phyloP scores from a whole-genome alignment of 1,284 basidiomycete species.

The Microbotryum intermedium region DNA sequence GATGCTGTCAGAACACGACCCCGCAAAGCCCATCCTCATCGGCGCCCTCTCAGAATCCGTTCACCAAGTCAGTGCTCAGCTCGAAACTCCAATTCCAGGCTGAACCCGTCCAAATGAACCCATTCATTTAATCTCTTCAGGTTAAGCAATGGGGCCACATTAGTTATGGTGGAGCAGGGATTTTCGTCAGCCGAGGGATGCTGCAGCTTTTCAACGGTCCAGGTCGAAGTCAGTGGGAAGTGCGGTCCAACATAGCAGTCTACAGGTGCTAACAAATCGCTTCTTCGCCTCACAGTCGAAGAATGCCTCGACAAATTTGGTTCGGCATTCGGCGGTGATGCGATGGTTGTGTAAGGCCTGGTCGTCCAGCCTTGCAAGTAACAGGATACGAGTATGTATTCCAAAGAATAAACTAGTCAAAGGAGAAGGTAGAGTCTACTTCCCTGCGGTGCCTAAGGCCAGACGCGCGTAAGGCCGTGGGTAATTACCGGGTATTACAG shows the following conservation, averaged over 20 bases:
- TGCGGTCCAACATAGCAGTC: not conserved
- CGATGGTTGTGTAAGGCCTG: too few species aligned
- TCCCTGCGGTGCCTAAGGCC: too few species aligned
- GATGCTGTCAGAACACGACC: slow-evolving; percentile 17
- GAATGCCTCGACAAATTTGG: slow-evolving; percentile 18
- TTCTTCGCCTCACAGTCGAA: not conserved
- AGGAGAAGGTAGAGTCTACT: too few species aligned
- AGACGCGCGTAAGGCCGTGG: too few species aligned
- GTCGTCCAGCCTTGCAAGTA: too few species aligned
- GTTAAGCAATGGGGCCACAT: slow-evolving; percentile 30
- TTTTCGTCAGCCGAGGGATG: slow-evolving; percentile 24
- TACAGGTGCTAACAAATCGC: too few species aligned
- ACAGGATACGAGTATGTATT: too few species aligned
- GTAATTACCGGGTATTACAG: too few species aligned
- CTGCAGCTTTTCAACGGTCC: slow-evolving; percentile 28
- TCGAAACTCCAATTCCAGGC: too few species aligned
- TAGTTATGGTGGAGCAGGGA: slow-evolving; percentile 30
- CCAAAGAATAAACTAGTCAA: too few species aligned
- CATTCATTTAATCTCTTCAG: not conserved
- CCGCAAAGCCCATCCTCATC: slow-evolving; percentile 18
- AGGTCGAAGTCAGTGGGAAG: slow-evolving; percentile 16
- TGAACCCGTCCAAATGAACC: too few species aligned
- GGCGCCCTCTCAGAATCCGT: slow-evolving; percentile 30
- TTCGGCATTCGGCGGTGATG: slow-evolving; percentile 22
- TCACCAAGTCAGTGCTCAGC: slow-evolving; percentile 17